Evolutionary conservation across 2,329 filamentous ascomycete species (phyloP), one percentile per base, ranked within the genome.

Genomic region (Fusarium longipes): DNA sequence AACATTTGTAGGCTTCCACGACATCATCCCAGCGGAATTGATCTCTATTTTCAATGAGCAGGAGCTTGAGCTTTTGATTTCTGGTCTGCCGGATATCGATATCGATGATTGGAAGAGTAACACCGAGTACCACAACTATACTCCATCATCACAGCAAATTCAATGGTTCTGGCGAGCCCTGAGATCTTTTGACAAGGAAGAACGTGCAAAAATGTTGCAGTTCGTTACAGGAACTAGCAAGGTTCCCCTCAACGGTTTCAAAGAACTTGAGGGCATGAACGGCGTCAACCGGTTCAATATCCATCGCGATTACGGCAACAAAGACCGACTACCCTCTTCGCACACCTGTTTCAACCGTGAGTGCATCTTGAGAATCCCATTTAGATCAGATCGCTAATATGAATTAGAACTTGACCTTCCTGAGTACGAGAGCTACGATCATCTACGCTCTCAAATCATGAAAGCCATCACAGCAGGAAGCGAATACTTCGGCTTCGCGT

Each of bases 111-210:
- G 96, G 96, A 97, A 97, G 87, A 93, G 92, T 81, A 97, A 97
- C 80, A 97, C 95, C 3, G 96, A 99, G 77, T 98, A 99, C 74
- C 95, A 98, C 80, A 98, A 98, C 79, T 99, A 99, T 82, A 93
- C 89, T 6, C 91, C 93, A 30, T 95, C 94, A 1, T 97, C 96
- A 5, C 92, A 93, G 42, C 96, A 99, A 77, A 97, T 99, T 61
- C 94, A 98, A 78, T 99, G 96, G 96, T 99, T 99, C 88, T 99
- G 96, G 96, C 91, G 96, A 74, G 96, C 96, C 25, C 89, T 99
- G 40, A 90, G 96, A 73, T 97, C 94, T 6, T 99, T 97, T 76
- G 96, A 98, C 83, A 98, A 98, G 82, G 96, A 99, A 82, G 96
- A 99, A 81, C 92, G 93, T 63, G 96, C 96, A 73, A 99, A 99